Evolutionary conservation across 345 rosid genomes (phyloP), one percentile per base, ranked within the genome.

Genomic region (Sisymbrium irio): DNA sequence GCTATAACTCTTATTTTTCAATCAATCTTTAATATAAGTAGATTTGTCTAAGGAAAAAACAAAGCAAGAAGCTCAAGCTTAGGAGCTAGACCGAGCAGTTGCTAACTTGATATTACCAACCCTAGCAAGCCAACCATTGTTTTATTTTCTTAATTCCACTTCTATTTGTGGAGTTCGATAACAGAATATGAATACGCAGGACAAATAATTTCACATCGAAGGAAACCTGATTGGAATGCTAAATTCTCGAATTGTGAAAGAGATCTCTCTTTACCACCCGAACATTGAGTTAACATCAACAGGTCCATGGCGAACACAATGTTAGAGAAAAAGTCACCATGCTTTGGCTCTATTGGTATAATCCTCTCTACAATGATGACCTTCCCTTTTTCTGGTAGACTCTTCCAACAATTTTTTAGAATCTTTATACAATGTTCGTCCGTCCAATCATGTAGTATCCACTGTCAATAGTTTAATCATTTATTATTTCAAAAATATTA

Each of bases 261-360:
- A 1, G 79, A 78, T 73, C 89, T 80, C 65, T 84, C 89, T 66
- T 80, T 80, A 0, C 86, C 89, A 15, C 83, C 82, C 0, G 79
- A 72, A 9, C 10, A 74, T 12, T 57, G 74, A 42, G 82, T 78
- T 19, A 84, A 13, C 89, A 88, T 81, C 9, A 77, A 10, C 30
- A 85, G 2, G 53, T 83, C 88, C 67, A 69, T 73, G 42, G 35
- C 63, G 33, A 35, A 77, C 7, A 65, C 83, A 17, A 36, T 68
- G n/a, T 75, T 69, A 1, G 81, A 74, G 2, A 78, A 63, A 6
- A 78, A 62, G 22, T 59, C 45, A 42, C 62, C 46, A 45, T 49
- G 0, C 45, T 77, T 67, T 4, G 83, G 81, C 15, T 46, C 53
- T 20, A 0, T 35, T 0, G 87, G 79, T n/a, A 78, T 45, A 69